phyloP scores from a whole-genome alignment of 345 rosid genomes.

The Arabidopsis thaliana region TAIR10.1 NC_003071.7:9731001-9731500 shows the following conservation, averaged over 20 bases:
- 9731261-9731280: slow-evolving; percentile 40
- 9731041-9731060: slow-evolving; percentile 46
- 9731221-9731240: slow-evolving; percentile 31
- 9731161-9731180: slow-evolving; percentile 19
- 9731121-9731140: slow-evolving; percentile 31
- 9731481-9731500: neutral
- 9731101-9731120: slow-evolving; percentile 38
- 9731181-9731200: slow-evolving; percentile 34
- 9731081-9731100: slow-evolving; percentile 34
- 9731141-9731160: slow-evolving; percentile 1
- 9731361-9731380: neutral
- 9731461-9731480: neutral
- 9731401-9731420: neutral
- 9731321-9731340: slow-evolving; percentile 16
- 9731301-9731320: slow-evolving; percentile 15
- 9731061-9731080: slow-evolving; percentile 50
- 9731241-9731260: slow-evolving; percentile 36
- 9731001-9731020: slow-evolving; percentile 70
- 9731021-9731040: slow-evolving; percentile 86
- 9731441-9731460: too few relatives aligned
- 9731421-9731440: neutral
- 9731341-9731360: slow-evolving; percentile 29
- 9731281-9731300: slow-evolving; percentile 3
- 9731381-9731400: neutral
- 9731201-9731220: slow-evolving; percentile 2